Percentiles rank a stretch among this genome's conserved stretches.
These are phyloP conservation scores for Akanthomyces lecanii DNA, from an alignment of 2,329 filamentous ascomycete species.

Conservation along the genomic window DNA sequence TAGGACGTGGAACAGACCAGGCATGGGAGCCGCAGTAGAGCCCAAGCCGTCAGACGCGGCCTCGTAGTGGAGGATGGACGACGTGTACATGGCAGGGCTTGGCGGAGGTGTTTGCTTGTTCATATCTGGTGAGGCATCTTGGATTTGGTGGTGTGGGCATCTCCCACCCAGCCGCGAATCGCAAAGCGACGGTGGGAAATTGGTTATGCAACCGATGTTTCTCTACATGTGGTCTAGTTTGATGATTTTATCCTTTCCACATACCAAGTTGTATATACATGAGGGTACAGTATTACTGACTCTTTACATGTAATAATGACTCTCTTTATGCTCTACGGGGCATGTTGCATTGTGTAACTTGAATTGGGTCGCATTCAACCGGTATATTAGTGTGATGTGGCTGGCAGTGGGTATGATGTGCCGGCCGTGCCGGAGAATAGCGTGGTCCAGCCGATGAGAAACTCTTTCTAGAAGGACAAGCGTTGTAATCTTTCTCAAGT, in stretches of 20 bases:
- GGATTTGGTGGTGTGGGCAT: neutral
- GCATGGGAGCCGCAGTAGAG: slow-evolving; percentile 15
- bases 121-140: neutral
- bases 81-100: neutral
- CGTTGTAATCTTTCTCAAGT: neutral
- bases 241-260: neutral
- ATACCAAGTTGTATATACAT: neutral
- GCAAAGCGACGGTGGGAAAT: neutral
- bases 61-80: neutral
- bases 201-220: neutral
- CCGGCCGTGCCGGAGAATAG: neutral
- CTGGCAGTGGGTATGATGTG: neutral
- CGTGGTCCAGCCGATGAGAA: neutral
- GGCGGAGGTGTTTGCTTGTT: neutral
- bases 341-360: neutral
- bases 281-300: neutral
- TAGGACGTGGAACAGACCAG: slow-evolving; percentile 21
- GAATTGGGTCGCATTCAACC: neutral
- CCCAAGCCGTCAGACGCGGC: neutral
- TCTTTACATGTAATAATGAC: too few species aligned
- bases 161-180: neutral
- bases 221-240: neutral
- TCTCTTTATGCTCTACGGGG: neutral
- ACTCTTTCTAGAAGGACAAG: neutral
- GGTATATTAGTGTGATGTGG: slow-evolving; percentile 2